Evolutionary conservation across 2,329 filamentous ascomycete genomes (phyloP), one percentile per base, ranked within the genome.

Genomic region (Mycosphaerella arachidis): DNA sequence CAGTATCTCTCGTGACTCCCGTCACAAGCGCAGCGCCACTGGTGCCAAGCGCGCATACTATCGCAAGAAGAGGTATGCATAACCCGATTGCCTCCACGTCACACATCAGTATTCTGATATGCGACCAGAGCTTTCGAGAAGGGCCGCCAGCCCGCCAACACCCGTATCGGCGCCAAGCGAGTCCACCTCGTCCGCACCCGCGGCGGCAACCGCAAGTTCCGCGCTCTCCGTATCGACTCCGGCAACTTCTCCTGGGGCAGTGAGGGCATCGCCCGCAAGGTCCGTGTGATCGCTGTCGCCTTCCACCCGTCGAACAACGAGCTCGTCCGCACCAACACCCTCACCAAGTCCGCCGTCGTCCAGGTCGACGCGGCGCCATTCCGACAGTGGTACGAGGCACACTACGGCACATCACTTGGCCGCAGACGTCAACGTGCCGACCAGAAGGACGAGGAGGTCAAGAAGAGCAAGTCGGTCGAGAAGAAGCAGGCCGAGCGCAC

Each of bases 251-350:
- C 92, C 75, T 99, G 94, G 94, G 93, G 91, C 76, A 97, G 92
- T 71, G 94, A 99, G 86, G 92, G 93, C 77, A 85, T 92, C 81
- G 90, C 93, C 82, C 93, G 94, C 88, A 99, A 99, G 89, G 92
- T 91, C 82, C 94, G 95, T 85, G 90, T 99, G 80, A 97, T 99
- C 80, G 92, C 85, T 76, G 95, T 99, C 82, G 89, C 88, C 79
- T 99, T 92, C 90, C 95, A 99, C 84, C 95, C 94, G 67, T 97
- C 93, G 80, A 99, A 99, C 92, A 99, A 99, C 91, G 94, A 99
- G 85, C 87, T 99, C 74, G 92, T 99, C 85, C 94, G 94, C 78
- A 99, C 94, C 82, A 99, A 99, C 89, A 97, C 94, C 84, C 87
- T 99, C 79, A 99, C 94, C 86, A 95, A 92, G 84, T 91, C 91